Base-by-base conservation (phyloP, 345 rosid species). In the Corchorus olitorius region DNA sequence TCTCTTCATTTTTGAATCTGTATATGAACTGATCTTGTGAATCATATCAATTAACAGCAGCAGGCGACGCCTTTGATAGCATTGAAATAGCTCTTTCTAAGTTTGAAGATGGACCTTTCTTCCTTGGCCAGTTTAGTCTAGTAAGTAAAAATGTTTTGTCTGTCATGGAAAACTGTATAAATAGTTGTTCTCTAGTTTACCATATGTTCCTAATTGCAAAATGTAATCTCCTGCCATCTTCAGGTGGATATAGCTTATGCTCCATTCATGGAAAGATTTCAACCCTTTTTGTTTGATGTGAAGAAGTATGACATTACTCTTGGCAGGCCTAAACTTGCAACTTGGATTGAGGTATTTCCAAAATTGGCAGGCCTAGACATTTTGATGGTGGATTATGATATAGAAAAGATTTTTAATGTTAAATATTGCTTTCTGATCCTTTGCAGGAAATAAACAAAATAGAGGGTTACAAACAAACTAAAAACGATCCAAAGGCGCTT, bases 191-290 rank as follows among this genome's bases (percentile, higher is more conserved):
- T 34, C 35, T 11, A 35, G 20, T 37, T 37, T 0, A 35, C 8
- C 14, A 22, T 35, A 63, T 16, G 22, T 22, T 16, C 13, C 2
- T 37, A 67, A 5, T n/a, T 4, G 3, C 33, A 64, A 22, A 54
- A 45, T 45, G 19, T 52, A 48, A 68, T 68, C 19, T 68, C 70
- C 1, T 76, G 60, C 12, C 43, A 27, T 59, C 19, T 62, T 43
- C 84, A 89, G 98, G 96, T 83, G 73, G 98, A 90, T 84, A 85
- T 95, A 79, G 94, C 91, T 76, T 91, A 90, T 79, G 85, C 77
- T 73, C 92, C 99, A 55, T 92, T 92, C 69, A 83, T 93, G 7
- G 98, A 93, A 82, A 86, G 98, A 72, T 86, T 66, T 37, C 86
- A 45, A 9, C 86, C 85, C 35, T 85, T 84, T 80, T 78, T 90